Evolutionary conservation across 163 green algal genomes (phyloP), one percentile per base, ranked within the genome.

Genomic region (Prototheca wickerhamii): DNA sequence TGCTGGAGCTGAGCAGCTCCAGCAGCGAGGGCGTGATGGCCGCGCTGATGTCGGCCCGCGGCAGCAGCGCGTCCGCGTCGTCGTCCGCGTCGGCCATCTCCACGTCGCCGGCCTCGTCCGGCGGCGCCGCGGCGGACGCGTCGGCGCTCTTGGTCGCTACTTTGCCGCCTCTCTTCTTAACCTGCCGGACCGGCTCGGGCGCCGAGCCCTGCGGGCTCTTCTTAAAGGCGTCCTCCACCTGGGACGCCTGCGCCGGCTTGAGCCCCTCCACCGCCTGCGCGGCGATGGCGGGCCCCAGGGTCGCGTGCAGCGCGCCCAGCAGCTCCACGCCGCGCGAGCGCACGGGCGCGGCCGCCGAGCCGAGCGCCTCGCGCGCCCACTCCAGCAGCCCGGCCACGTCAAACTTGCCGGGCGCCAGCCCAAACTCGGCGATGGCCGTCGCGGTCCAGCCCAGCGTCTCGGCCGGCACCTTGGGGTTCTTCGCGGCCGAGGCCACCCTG

Each of bases 381-480:
- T 85, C 79, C 7, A 98, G 73, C 34, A 97, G 71, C 1, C 46
- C 59, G 54, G 82, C 77, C 8, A 91, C 79, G 67, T 92, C 75
- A n/a, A 95, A 64, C n/a, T n/a, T n/a, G n/a, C n/a, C n/a, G 3
- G 64, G 50, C 1, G 52, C 69, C 28, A 91, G 63, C 15, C 90
- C 87, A 81, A 98, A 98, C 29, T 95, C 91, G 1, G 77, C 56
- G 8, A 95, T 70, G 0, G 86, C 78, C 25, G 61, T 68, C 0
- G 64, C 79, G 43, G 95, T 87, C 88, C 88, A 98, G 32, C 68
- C 79, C 42, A 98, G 76, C n/a, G 72, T 65, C 70, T 97, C 93
- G 17, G 76, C 81, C 25, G 94, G 79, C 17, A 96, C 88, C 79
- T 96, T 98, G 50, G 92, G 92, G 71, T 96, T 97, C 78, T 95